Evolutionary conservation across 257 asterid species (phyloP).

Genomic region (Scutellaria baicalensis): DNA sequence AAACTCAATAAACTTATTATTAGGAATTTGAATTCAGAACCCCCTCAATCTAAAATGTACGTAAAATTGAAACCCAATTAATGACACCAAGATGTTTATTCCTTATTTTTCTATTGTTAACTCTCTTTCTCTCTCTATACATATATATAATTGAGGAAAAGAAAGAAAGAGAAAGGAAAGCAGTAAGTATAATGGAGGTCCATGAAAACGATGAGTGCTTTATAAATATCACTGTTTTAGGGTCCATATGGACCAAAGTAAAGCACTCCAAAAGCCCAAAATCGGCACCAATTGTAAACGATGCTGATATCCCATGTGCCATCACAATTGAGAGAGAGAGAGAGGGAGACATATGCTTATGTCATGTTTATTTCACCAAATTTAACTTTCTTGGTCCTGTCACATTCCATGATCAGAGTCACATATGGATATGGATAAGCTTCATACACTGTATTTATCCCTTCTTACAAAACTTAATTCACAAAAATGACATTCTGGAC

Average conservation of each 20-base stretch:
- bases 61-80: not conserved
- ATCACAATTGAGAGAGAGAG: not conserved
- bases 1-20: not conserved
- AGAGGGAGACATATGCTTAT: not conserved
- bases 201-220: slow-evolving; percentile 16
- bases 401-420: slow-evolving; percentile 13
- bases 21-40: not conserved
- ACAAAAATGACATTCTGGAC: not conserved
- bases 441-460: not conserved
- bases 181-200: slow-evolving; percentile 11
- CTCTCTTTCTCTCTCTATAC: too few species aligned
- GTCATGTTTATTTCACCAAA: not conserved
- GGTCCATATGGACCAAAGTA: slow-evolving; percentile 17
- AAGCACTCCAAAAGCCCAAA: slow-evolving; percentile 31
- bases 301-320: slow-evolving; percentile 22
- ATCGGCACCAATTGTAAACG: slow-evolving; percentile 6
- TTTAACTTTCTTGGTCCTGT: slow-evolving; percentile 15
- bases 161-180: not conserved
- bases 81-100: too few species aligned
- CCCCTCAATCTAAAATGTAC: not conserved
- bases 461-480: not conserved
- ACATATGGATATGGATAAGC: slow-evolving; percentile 15
- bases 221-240: slow-evolving; percentile 2
- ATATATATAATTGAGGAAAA: not conserved
- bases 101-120: too few species aligned